Percentiles rank a stretch among this genome's conserved stretches.
Conservation (phyloP, 352 stramenopile species). For the Globisporangium cystogenes region DNA sequence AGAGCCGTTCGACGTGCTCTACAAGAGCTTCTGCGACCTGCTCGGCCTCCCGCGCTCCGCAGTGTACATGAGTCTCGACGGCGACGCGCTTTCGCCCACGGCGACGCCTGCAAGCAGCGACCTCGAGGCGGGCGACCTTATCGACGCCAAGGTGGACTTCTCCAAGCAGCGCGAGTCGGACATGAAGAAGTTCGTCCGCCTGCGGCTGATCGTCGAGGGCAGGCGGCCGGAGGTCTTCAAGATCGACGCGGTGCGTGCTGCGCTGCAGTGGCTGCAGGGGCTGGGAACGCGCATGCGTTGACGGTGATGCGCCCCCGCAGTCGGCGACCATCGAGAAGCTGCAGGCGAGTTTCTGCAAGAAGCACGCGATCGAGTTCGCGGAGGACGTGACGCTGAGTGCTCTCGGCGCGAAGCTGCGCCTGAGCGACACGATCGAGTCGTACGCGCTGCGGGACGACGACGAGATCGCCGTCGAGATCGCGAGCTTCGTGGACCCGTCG, state of each 20-base stretch:
- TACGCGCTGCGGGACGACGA: conserved; percentile 54
- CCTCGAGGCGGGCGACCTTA: conserved; percentile 53
- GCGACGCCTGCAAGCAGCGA: conserved; percentile 29
- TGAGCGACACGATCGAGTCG: conserved; percentile 38
- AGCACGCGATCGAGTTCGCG: conserved; percentile 37
- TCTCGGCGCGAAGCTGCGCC: conserved; percentile 27
- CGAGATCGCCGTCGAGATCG: conserved; percentile 53
- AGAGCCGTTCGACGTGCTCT: conserved; percentile 56
- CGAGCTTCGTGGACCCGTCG: conserved; percentile 23
- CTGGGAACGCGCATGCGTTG: too few relatives aligned
- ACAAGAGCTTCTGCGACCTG: conserved; percentile 56
- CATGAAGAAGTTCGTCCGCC: conserved; percentile 53
- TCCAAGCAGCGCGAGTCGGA: conserved; percentile 31
- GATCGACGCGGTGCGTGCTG: conserved; percentile 51
- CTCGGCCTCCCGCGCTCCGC: conserved; percentile 51
- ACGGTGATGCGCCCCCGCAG: conserved; percentile 14
- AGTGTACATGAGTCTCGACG: conserved; percentile 60
- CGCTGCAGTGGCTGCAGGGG: too few relatives aligned
- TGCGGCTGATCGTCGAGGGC: conserved; percentile 48
- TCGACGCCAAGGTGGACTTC: conserved; percentile 76
- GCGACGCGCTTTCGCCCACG: conserved; percentile 22
- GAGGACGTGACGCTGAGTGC: conserved; percentile 52
- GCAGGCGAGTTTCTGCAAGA: conserved; percentile 53
- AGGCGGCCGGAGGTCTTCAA: conserved; percentile 56
- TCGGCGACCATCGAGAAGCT: conserved; percentile 53